A percentile compares a stretch with the other conserved stretches of the same genome.
Conservation (phyloP, 768 basidiomycete species). For the Erythrobasidium yunnanense region DNA sequence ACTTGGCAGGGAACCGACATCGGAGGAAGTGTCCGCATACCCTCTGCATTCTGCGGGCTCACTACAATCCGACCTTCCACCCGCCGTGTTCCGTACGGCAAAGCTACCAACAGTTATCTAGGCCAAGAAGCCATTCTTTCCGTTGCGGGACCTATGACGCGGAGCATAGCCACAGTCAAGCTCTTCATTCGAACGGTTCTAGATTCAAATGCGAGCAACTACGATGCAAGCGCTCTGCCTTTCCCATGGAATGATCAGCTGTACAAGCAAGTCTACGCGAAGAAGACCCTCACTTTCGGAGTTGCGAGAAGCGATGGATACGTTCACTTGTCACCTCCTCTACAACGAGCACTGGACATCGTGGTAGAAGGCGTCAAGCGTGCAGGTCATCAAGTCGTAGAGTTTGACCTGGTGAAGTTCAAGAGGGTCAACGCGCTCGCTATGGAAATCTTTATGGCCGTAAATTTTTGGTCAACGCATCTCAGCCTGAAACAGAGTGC, state of each 20-base stretch:
- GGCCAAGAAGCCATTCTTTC: constrained; percentile 25
- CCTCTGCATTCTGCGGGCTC: constrained; percentile 24
- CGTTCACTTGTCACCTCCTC: background rate
- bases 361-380: constrained; percentile 12
- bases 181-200: constrained; percentile 20
- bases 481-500: background rate
- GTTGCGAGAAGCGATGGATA: background rate
- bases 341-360: constrained; percentile 8
- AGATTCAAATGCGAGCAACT: constrained; percentile 1
- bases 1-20: constrained; percentile 26
- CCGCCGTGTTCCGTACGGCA: constrained; percentile 22
- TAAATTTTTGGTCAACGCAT: background rate
- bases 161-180: background rate
- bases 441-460: constrained; percentile 11
- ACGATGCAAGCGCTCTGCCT: constrained; percentile 27
- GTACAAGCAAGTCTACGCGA: background rate
- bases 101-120: constrained; percentile 21
- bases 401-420: constrained; percentile 22
- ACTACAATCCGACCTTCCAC: constrained; percentile 12
- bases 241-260: constrained; percentile 15
- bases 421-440: background rate
- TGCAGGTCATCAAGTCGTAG: constrained; percentile 29
- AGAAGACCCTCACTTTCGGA: constrained; percentile 11
- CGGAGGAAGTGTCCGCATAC: constrained; percentile 25
- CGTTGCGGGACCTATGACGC: constrained; percentile 27